Evolutionary conservation across 2,329 filamentous ascomycete species (phyloP), one percentile per base, ranked within the genome.

Genomic region (Sarocladiaceae sp.): DNA sequence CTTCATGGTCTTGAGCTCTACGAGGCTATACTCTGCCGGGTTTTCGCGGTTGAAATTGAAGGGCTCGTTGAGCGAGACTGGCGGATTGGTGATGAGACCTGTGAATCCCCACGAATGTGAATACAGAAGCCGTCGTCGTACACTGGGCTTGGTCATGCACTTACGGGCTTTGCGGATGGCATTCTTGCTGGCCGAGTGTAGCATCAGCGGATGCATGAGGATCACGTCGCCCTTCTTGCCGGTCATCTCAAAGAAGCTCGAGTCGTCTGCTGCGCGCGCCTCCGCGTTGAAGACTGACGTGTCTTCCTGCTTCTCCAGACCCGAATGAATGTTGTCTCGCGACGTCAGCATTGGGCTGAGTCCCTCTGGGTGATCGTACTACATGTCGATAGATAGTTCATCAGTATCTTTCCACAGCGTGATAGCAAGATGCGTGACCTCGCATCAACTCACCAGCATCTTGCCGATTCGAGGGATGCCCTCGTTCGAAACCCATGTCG

Each of bases 291-390:
- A 76, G 59, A 70, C 80, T 9, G 59, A 56, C 50, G 74, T 74
- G 2, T 62, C 62, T 0, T 19, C 15, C 6, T 6, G 10, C 6
- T 6, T 19, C 18, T 19, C 33, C 7, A 6, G 21, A 5, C 21
- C 33, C 11, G 19, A 15, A n/a, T 35, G 33, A 7, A 66, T 62
- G 31, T 77, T 64, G 10, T 67, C 67, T 1, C 80, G 66, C 1
- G 77, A 73, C 16, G 68, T 68, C 80, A 85, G 83, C 32, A 74
- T 70, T n/a, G 82, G 80, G 21, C 72, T 76, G 18, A 85, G 76
- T 1, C 83, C 83, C 50, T 79, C 76, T 0, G 82, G 80, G 52
- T 86, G 73, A 3, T 76, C 70, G 50, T 77, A 68, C 33, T 35
- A 35, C 26, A 29, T 9, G 13, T 7, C 13, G 26, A 29, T 13